Evolutionary conservation across 495 filamentous ascomycete species (phyloP).

Genomic region (Neurospora terricola): DNA sequence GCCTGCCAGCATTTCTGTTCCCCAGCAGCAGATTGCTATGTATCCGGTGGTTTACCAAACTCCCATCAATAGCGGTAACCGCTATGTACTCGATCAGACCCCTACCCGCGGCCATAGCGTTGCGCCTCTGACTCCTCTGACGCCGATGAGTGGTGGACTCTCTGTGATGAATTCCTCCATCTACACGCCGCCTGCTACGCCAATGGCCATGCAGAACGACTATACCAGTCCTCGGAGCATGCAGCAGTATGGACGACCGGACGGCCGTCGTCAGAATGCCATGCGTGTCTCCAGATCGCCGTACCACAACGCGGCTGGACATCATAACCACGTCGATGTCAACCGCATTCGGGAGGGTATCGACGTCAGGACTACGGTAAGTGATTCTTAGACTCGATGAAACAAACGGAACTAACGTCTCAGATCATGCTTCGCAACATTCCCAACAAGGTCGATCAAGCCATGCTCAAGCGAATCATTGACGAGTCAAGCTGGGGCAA

Average conservation of each 20-base stretch:
- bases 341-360: conserved; percentile 53
- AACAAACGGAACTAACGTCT: conserved; percentile 3
- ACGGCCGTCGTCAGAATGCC: conserved; percentile 32
- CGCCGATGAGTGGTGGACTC: conserved; percentile 10
- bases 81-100: conserved; percentile 28
- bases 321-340: conserved; percentile 60
- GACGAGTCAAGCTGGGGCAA: conserved; percentile 68
- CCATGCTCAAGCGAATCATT: conserved; percentile 67
- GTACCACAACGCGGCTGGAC: conserved; percentile 31
- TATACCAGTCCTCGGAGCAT: conserved; percentile 22
- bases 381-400: conserved; percentile 11
- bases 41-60: conserved; percentile 27
- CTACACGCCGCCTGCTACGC: conserved; percentile 25
- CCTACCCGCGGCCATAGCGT: conserved; percentile 20
- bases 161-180: conserved; percentile 17
- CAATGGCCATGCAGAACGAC: conserved; percentile 18
- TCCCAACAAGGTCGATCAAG: conserved; percentile 79
- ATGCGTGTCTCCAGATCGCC: conserved; percentile 29
- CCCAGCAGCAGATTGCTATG: conserved; percentile 18
- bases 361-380: conserved; percentile 66
- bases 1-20: conserved; percentile 7
- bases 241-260: conserved; percentile 16
- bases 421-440: conserved; percentile 96
- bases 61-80: conserved; percentile 11
- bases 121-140: conserved; percentile 9